A percentile compares a stretch with the other conserved stretches of the same genome.
Evolutionary conservation across 768 basidiomycete species (phyloP).

Genomic region (Infundibulicybe gibba): DNA sequence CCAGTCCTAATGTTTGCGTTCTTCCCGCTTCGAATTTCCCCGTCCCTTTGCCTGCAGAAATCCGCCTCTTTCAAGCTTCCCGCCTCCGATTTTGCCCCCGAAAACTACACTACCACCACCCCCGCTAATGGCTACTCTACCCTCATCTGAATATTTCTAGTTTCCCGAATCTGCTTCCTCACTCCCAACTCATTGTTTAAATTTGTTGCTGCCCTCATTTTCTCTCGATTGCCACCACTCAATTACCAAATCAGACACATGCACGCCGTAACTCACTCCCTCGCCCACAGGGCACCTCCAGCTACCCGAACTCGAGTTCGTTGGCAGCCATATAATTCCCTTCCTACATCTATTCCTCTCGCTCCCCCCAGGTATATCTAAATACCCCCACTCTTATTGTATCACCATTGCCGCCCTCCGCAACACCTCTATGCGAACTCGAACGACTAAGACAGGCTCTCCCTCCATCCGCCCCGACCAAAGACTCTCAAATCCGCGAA

Average conservation of each 20-base stretch:
- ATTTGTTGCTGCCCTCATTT: slow-evolving; percentile 14
- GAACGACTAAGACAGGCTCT: slow-evolving; percentile 23
- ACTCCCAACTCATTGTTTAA: slow-evolving; percentile 16
- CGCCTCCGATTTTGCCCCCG: slow-evolving; percentile 10
- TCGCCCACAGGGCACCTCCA: slow-evolving; percentile 71
- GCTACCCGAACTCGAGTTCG: slow-evolving; percentile 65
- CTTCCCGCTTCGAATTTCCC: slow-evolving; percentile 14
- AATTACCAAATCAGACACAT: slow-evolving; percentile 24
- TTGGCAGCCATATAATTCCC: slow-evolving; percentile 76
- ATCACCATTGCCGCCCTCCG: slow-evolving; percentile 40
- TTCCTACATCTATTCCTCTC: slow-evolving; percentile 35
- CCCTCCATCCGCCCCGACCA: slow-evolving; percentile 23
- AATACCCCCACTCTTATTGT: slow-evolving; percentile 58
- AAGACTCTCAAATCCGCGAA: slow-evolving; percentile 29
- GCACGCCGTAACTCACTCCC: slow-evolving; percentile 41
- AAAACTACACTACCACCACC: slow-evolving; percentile 15
- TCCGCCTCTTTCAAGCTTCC: slow-evolving; percentile 15
- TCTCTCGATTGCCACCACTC: slow-evolving; percentile 23
- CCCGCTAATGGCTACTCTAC: slow-evolving; percentile 28
- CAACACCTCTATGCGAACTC: slow-evolving; percentile 26
- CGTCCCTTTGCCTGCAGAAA: slow-evolving; percentile 2
- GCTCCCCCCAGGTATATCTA: slow-evolving; percentile 42
- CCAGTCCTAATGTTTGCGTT: slow-evolving; percentile 36
- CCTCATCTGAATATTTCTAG: slow-evolving; percentile 28
- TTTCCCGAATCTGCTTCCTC: slow-evolving; percentile 7